Evolutionary conservation across 2,329 filamentous ascomycete species (phyloP).

Genomic region (Aurifilum marmelostoma): DNA sequence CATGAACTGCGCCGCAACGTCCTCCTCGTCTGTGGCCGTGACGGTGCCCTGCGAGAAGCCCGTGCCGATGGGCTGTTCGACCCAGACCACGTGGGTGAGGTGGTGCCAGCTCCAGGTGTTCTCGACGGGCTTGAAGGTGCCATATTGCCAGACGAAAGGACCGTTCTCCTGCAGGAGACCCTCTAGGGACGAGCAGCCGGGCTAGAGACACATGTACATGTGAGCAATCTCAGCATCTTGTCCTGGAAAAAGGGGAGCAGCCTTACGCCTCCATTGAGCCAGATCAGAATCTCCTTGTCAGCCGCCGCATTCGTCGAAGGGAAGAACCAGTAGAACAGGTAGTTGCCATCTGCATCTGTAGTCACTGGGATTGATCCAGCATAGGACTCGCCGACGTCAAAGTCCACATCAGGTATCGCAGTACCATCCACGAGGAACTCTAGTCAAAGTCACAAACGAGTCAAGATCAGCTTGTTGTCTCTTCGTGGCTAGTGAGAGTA

Average conservation of each 20-base stretch:
- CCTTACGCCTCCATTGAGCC: conserved; percentile 58
- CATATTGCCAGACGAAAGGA: conserved; percentile 71
- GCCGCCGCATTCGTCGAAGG: conserved; percentile 55
- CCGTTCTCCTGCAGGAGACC: conserved; percentile 79
- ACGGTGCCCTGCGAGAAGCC: conserved; percentile 70
- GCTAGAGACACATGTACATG: conserved; percentile 40
- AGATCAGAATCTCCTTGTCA: conserved; percentile 64
- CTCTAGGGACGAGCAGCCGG: conserved; percentile 64
- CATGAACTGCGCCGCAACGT: conserved; percentile 72
- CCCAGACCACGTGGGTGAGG: conserved; percentile 76
- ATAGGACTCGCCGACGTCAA: conserved; percentile 69
- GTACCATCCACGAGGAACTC: conserved; percentile 67
- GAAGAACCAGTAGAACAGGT: conserved; percentile 70
- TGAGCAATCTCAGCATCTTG: neutral
- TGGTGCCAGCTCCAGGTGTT: conserved; percentile 78
- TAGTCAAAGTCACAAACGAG: neutral
- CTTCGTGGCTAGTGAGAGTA: neutral
- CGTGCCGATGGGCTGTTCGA: conserved; percentile 69
- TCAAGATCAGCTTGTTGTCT: neutral
- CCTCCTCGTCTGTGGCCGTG: conserved; percentile 67
- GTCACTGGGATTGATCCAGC: conserved; percentile 65
- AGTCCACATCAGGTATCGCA: conserved; percentile 68
- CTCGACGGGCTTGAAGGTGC: conserved; percentile 65
- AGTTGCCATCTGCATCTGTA: conserved; percentile 44
- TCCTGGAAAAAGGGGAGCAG: too few species aligned